Evolutionary conservation across 2,329 filamentous ascomycete species (phyloP).

Genomic region (Rhynchosporium secalis): DNA sequence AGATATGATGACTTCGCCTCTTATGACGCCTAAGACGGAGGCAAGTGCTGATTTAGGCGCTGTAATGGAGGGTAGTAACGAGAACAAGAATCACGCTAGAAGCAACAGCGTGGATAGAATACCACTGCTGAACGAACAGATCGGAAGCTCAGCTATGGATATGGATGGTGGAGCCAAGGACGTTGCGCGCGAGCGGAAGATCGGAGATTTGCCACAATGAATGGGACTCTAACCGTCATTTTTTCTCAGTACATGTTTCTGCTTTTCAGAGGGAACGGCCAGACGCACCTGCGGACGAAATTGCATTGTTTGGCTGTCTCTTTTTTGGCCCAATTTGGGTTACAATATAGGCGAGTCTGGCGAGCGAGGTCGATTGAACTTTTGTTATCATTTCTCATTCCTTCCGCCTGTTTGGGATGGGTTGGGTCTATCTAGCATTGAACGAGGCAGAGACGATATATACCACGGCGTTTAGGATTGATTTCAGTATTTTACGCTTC

Average conservation of each 20-base stretch:
- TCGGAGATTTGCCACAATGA: slow-evolving; percentile 37
- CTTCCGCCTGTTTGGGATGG: background rate
- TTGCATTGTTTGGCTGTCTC: background rate
- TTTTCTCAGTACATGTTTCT: background rate
- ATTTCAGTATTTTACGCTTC: background rate
- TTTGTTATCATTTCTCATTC: background rate
- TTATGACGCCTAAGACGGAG: slow-evolving; percentile 42
- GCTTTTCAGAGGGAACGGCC: background rate
- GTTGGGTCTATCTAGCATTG: background rate
- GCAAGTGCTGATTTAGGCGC: slow-evolving; percentile 25
- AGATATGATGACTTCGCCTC: slow-evolving; percentile 47
- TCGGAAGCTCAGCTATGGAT: slow-evolving; percentile 42
- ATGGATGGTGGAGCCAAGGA: slow-evolving; percentile 49
- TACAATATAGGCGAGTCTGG: background rate
- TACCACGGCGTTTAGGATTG: slow-evolving; percentile 23
- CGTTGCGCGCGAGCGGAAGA: slow-evolving; percentile 50
- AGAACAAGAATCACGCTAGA: slow-evolving; percentile 21
- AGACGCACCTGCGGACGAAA: background rate
- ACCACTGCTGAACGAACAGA: slow-evolving; percentile 55
- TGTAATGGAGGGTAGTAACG: slow-evolving; percentile 22
- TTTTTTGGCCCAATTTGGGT: background rate
- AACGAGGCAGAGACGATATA: slow-evolving; percentile 19
- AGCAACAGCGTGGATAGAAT: slow-evolving; percentile 52
- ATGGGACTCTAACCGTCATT: background rate
- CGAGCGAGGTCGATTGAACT: background rate